These are phyloP conservation scores for Suillus subaureus DNA, from an alignment of 768 basidiomycete genomes.

Conservation along the genomic window DNA sequence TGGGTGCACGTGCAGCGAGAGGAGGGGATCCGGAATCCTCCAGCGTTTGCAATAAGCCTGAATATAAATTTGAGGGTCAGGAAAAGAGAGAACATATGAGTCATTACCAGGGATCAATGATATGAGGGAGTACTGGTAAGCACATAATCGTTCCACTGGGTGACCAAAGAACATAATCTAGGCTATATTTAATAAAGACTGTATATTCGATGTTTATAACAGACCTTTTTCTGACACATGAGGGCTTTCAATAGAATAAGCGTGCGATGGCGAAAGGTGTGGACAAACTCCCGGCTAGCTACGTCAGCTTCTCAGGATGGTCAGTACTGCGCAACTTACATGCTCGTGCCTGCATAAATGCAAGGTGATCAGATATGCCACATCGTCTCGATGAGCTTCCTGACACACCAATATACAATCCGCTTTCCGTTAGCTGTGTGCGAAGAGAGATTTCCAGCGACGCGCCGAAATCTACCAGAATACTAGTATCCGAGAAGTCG, in stretches of 20 bases:
- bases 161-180: constrained; percentile 97
- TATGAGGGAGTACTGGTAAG: constrained; percentile 96
- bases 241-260: constrained; percentile 93
- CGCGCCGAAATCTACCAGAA: constrained; percentile 85
- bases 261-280: constrained; percentile 91
- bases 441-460: constrained; percentile 78
- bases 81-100: constrained; percentile 1
- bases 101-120: constrained; percentile 84
- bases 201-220: constrained; percentile 15
- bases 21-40: constrained; percentile 92
- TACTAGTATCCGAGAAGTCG: constrained; percentile 85
- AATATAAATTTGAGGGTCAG: constrained; percentile 1
- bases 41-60: constrained; percentile 84
- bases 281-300: constrained; percentile 79
- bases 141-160: constrained; percentile 94
- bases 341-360: constrained; percentile 59
- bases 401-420: constrained; percentile 88
- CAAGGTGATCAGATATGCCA: constrained; percentile 12
- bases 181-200: constrained; percentile 13
- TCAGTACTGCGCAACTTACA: constrained; percentile 44
- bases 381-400: neutral
- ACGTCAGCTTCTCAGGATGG: constrained; percentile 28
- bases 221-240: constrained; percentile 89
- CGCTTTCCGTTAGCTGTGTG: constrained; percentile 86
- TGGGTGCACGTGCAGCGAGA: constrained; percentile 60